phyloP scores from a whole-genome alignment of 805 yeast species.

The Maudiozyma barnettii region DNA sequence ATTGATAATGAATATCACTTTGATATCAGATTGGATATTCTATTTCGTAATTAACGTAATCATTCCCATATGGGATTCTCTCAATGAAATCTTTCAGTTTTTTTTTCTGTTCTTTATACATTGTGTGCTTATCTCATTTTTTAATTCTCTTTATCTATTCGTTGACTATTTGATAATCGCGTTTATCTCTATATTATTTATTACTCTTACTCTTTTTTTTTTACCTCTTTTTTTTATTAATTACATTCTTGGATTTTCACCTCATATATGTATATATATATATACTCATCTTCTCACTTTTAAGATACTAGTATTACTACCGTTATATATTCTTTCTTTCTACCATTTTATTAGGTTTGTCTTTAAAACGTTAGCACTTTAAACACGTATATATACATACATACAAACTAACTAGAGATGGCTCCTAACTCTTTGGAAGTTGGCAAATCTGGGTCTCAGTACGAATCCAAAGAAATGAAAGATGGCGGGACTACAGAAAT shows the following conservation, averaged over 20 bases:
- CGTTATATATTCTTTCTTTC: background rate
- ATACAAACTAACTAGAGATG: background rate
- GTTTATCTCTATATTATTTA: background rate
- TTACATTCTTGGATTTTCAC: background rate
- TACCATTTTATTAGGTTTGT: too few species aligned
- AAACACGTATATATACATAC: too few species aligned
- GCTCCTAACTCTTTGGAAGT: slow-evolving; percentile 1
- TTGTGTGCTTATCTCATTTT: background rate
- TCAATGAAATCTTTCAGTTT: too few species aligned
- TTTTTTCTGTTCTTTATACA: too few species aligned
- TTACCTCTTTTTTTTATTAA: too few species aligned
- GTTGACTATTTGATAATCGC: background rate
- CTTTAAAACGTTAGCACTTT: too few species aligned
- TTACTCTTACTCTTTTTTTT: background rate
- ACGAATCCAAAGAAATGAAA: slow-evolving; percentile 7
- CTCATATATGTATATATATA: too few species aligned
- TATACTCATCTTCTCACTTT: background rate
- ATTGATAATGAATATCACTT: too few species aligned
- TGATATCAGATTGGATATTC: too few species aligned
- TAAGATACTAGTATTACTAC: background rate
- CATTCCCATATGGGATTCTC: too few species aligned
- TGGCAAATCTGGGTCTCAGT: slow-evolving; percentile 4
- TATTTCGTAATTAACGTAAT: too few species aligned
- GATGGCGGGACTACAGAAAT: slow-evolving; percentile 5
- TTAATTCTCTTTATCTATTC: background rate